Evolutionary conservation across 768 basidiomycete genomes (phyloP), one percentile per base, ranked within the genome.

Genomic region (Kockovaella imperatae): DNA sequence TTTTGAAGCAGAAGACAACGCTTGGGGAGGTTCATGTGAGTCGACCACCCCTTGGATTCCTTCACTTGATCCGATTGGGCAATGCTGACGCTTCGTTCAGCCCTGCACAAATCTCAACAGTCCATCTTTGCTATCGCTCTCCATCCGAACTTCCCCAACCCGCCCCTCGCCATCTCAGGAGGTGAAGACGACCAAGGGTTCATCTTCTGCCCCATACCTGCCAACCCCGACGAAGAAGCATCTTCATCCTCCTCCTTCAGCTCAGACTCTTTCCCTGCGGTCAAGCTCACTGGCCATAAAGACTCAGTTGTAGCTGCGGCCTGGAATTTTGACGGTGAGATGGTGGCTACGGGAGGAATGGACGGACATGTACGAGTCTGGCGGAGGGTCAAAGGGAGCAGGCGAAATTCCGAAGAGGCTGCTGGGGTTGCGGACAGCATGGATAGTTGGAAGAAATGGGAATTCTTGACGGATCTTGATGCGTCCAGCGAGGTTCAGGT

Each of bases 401-500:
- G 51, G 23, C 23, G 35, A 21, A 29, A 24, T 5, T 34, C 38
- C 0, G 38, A 40, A 24, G 24, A 21, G 24, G 52, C 55, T 40
- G 43, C 53, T 8, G 44, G 48, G 3, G 52, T 45, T 1, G 47
- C 15, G 35, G 45, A 32, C 2, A 83, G 18, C 18, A n/a, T 31
- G 2, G 36, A 47, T 5, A 73, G 83, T 52, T 85, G 82, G 73
- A 79, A 75, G 52, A 78, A 74, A 44, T 99, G 95, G 95, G 91
- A 96, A 71, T 93, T 97, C 69, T 74, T 95, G 70, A 90, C 86
- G 4, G 86, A 86, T 64, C 74, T 99, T 29, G 84, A 89, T 58
- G 93, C 93, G 2, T 87, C 88, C 6, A 90, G 95, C 72, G 95
- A 99, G 75, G 84, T 96, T 55, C 85, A 83, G 78, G 93, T 93